Percentiles rank a stretch among this genome's conserved stretches.
Evolutionary conservation across 192 early-diverging fungal genomes (phyloP).

Genomic region (Fimicolochytrium jonesii): DNA sequence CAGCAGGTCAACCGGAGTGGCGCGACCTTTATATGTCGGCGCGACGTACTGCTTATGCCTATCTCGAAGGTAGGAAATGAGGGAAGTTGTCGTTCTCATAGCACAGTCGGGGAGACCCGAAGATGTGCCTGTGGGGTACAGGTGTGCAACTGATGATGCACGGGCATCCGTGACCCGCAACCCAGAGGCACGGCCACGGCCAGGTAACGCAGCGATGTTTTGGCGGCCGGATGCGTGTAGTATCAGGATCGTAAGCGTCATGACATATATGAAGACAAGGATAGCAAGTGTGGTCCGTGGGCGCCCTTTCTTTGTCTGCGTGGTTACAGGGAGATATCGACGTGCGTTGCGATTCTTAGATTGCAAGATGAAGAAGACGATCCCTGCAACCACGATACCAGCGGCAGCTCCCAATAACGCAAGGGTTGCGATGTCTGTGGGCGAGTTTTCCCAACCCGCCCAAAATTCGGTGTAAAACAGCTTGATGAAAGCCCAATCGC

Average conservation of each 20-base stretch:
- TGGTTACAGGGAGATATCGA: too few species aligned
- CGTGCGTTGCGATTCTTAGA: too few species aligned
- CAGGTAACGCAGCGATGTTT: neutral
- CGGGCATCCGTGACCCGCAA: neutral
- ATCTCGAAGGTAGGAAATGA: too few species aligned
- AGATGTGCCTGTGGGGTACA: neutral
- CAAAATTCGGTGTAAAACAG: constrained; percentile 1
- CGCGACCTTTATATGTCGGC: neutral
- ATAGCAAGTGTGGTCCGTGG: too few species aligned
- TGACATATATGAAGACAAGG: neutral
- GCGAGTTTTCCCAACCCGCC: neutral
- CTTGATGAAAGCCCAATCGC: constrained; percentile 3
- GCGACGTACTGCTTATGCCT: too few species aligned
- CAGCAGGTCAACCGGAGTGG: neutral
- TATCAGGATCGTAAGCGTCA: neutral
- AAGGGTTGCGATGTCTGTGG: neutral
- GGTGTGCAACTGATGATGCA: neutral
- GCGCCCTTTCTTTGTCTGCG: too few species aligned
- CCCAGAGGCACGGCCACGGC: neutral
- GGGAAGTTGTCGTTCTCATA: too few species aligned
- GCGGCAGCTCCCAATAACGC: neutral
- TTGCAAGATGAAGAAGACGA: too few species aligned
- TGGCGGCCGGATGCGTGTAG: constrained; percentile 3
- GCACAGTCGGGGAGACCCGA: too few species aligned
- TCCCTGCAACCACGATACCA: neutral